Conservation (phyloP, 2,329 filamentous ascomycete species). For the Colletotrichum costaricense region DNA sequence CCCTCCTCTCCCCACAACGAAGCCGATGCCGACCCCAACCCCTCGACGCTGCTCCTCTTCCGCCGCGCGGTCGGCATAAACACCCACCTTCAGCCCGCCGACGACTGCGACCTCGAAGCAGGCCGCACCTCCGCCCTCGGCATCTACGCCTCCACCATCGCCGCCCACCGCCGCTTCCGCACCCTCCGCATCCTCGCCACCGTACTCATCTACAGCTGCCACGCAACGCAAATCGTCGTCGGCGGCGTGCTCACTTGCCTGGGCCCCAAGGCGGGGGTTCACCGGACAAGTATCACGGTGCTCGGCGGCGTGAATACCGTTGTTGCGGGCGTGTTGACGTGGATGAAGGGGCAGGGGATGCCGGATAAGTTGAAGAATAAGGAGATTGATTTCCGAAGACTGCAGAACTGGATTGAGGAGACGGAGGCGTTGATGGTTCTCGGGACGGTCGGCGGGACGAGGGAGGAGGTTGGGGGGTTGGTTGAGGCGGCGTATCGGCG, state of each 20-base stretch:
- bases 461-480: slow-evolving; percentile 54
- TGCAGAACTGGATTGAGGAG: slow-evolving; percentile 67
- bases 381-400: slow-evolving; percentile 55
- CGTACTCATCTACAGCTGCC: slow-evolving; percentile 52
- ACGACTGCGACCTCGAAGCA: slow-evolving; percentile 45
- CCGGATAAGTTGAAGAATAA: slow-evolving; percentile 60
- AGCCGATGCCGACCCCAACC: slow-evolving; percentile 39
- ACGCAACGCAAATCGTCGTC: slow-evolving; percentile 59
- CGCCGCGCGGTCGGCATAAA: slow-evolving; percentile 57
- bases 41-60: slow-evolving; percentile 55
- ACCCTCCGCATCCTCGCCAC: slow-evolving; percentile 49
- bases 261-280: slow-evolving; percentile 57
- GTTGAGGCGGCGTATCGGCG: slow-evolving; percentile 55
- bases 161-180: slow-evolving; percentile 44
- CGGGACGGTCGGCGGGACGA: slow-evolving; percentile 53
- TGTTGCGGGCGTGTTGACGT: slow-evolving; percentile 70
- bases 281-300: slow-evolving; percentile 64
- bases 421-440: slow-evolving; percentile 57
- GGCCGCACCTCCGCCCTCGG: slow-evolving; percentile 49
- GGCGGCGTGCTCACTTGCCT: slow-evolving; percentile 59
- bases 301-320: slow-evolving; percentile 73
- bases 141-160: slow-evolving; percentile 54
- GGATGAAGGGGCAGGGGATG: slow-evolving; percentile 62
- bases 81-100: slow-evolving; percentile 37
- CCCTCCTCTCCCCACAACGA: not conserved